Conservation (phyloP, 441 rosid species). For the Jatropha multifida region DNA sequence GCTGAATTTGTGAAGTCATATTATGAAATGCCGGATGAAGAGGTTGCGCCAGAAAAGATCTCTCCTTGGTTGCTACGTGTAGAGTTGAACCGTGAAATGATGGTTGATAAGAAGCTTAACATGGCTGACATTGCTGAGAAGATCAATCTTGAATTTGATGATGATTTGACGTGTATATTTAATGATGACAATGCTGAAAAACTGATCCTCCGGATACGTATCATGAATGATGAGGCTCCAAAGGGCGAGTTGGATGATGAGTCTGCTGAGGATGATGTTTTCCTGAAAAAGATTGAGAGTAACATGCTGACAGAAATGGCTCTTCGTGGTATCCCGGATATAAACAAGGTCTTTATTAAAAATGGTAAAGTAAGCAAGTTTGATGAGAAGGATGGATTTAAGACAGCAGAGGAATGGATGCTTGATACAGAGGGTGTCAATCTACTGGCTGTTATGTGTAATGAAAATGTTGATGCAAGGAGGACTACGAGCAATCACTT, state of each 20-base stretch:
- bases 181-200: conserved; percentile 97
- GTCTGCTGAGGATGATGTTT: conserved; percentile 98
- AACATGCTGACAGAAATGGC: conserved; percentile 99
- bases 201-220: conserved; percentile 90
- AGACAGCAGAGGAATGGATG: conserved; percentile 94
- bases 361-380: conserved; percentile 74
- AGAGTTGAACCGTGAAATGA: conserved; percentile 98
- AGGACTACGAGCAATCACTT: conserved; percentile 98
- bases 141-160: conserved; percentile 93
- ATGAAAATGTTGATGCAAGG: conserved; percentile 89
- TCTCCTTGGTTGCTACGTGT: conserved; percentile 99
- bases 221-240: conserved; percentile 97
- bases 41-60: conserved; percentile 86
- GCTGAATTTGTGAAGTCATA: conserved; percentile 90
- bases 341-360: conserved; percentile 93
- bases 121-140: conserved; percentile 99
- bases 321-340: conserved; percentile 96
- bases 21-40: conserved; percentile 99
- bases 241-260: conserved; percentile 86
- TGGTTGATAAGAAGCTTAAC: conserved; percentile 97
- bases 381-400: conserved; percentile 82
- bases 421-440: conserved; percentile 98
- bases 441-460: conserved; percentile 95
- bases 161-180: conserved; percentile 93
- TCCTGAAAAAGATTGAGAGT: conserved; percentile 96